Percentiles rank a stretch among this genome's conserved stretches.
phyloP scores from a whole-genome alignment of 345 rosid species.

The Brassica rapa region DNA sequence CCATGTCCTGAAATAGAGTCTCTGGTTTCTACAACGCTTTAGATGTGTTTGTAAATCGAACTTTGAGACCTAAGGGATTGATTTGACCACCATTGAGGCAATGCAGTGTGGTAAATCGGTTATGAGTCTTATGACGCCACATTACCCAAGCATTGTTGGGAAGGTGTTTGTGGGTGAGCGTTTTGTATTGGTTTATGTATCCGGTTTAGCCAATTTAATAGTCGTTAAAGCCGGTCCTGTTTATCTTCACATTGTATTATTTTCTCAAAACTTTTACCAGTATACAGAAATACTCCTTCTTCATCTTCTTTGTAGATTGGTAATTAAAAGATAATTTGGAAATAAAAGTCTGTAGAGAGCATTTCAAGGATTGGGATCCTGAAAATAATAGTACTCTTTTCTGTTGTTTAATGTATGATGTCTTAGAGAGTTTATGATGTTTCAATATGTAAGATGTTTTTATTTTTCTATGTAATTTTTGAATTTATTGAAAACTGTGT shows the following conservation, averaged over 20 bases:
- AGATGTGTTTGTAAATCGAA: slow-evolving; percentile 53
- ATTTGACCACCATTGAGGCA: slow-evolving; percentile 67
- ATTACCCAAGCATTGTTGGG: slow-evolving; percentile 71
- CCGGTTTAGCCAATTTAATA: background rate
- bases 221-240: background rate
- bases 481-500: no score
- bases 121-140: slow-evolving; percentile 60
- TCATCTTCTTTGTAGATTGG: background rate
- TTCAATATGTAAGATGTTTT: no score
- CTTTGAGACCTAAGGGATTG: slow-evolving; percentile 45
- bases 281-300: background rate
- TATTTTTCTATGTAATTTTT: no score
- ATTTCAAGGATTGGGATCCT: background rate
- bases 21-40: slow-evolving; percentile 45
- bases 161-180: slow-evolving; percentile 55
- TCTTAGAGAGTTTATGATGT: no score
- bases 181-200: slow-evolving; percentile 28
- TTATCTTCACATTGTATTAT: background rate
- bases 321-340: background rate
- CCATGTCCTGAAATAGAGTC: slow-evolving; percentile 38
- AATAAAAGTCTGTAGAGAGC: background rate
- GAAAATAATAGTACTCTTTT: background rate
- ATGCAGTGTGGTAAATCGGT: slow-evolving; percentile 78
- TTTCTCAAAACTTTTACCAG: background rate
- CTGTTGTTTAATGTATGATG: no score